Base-by-base conservation (phyloP, 768 basidiomycete genomes). In the Phlebiopsis flavidoalba region DNA sequence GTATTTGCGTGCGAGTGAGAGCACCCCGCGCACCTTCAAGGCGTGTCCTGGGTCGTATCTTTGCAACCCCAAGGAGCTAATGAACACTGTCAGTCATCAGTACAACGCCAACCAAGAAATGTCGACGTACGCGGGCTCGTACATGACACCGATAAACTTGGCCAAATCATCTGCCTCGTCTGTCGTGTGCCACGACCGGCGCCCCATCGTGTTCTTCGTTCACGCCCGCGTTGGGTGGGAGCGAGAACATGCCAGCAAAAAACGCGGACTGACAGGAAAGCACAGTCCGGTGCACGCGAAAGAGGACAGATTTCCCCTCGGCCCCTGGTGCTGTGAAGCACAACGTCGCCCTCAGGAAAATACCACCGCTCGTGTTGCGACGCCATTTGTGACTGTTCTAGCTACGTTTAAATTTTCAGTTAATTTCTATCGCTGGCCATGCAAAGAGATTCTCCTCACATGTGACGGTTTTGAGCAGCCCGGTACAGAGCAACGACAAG, bases 1-100 rank as follows among this genome's bases (percentile, higher is more conserved):
- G 58, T 71, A 73, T 56, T 73, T 73, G 59, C 53, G 63, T 4
- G 72, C 69, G 45, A 72, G 63, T 10, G 40, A 12, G 17, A 12
- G 17, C 11, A 43, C 17, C 12, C 40, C 40, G 40, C 40, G 40
- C 26, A 31, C 26, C 26, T 31, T 31, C 26, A 31, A 31, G 26
- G 26, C 26, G 26, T 31, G 26, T 31, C n/a, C 26, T 31, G 26
- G 26, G 26, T 31, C 26, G 26, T 31, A 31, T 31, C 26, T 31
- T 31, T 31, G 26, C 26, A 31, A 6, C 26, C 26, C 26, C 26
- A 31, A 31, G 26, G 26, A 31, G 26, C 26, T 31, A 6, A 31
- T 31, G 26, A 6, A 31, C 26, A 31, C 6, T 31, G 26, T 31
- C 3, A 31, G 26, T 6, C 6, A 31, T 31, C 26, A 31, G 6